Percentiles rank a stretch among this genome's conserved stretches.
Evolutionary conservation across 2,329 filamentous ascomycete species (phyloP).

Genomic region (Diplocarpon mali): DNA sequence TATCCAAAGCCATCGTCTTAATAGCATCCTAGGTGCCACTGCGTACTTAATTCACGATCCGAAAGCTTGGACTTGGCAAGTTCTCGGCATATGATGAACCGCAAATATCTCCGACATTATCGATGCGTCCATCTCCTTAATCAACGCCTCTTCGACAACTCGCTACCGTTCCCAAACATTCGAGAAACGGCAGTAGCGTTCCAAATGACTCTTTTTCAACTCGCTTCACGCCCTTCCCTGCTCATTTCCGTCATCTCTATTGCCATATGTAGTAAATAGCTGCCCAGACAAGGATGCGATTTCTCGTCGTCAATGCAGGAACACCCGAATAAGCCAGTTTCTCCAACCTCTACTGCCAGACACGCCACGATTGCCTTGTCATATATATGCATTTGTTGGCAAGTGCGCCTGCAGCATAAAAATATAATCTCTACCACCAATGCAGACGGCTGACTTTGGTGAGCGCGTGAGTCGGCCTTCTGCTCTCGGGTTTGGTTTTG

Average conservation of each 20-base stretch:
- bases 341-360: constrained; percentile 1
- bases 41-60: background rate
- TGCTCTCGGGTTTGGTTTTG: background rate
- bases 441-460: background rate
- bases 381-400: constrained; percentile 1
- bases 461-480: background rate
- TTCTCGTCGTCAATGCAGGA: constrained; percentile 10
- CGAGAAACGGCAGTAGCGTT: constrained; percentile 2
- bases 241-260: background rate
- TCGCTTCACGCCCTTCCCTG: constrained; percentile 1
- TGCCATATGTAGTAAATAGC: constrained; percentile 2
- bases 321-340: constrained; percentile 3
- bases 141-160: constrained; percentile 2
- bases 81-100: background rate
- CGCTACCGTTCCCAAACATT: constrained; percentile 2
- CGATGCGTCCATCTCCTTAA: background rate
- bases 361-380: constrained; percentile 2
- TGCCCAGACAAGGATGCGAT: constrained; percentile 8
- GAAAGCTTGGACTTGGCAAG: background rate
- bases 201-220: constrained; percentile 4
- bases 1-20: too few relatives aligned
- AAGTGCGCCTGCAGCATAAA: constrained; percentile 3
- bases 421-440: constrained; percentile 1
- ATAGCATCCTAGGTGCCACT: too few relatives aligned
- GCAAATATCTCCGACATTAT: constrained; percentile 1